Evolutionary conservation across 2,329 filamentous ascomycete species (phyloP).

Genomic region (Plectosphaerella plurivora): DNA sequence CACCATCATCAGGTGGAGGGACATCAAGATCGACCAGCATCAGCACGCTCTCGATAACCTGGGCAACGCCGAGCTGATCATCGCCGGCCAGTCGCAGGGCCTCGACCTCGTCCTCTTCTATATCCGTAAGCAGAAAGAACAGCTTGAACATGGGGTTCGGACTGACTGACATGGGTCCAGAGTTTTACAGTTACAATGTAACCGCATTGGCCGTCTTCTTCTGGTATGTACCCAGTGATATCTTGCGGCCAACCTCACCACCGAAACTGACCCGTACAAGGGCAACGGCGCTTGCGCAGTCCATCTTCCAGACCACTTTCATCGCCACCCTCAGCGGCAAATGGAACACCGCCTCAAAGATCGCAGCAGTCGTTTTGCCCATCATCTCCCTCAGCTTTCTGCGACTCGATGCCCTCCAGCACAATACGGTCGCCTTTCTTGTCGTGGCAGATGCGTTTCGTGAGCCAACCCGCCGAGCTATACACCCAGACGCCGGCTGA

Average conservation of each 20-base stretch:
- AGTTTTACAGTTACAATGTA: constrained; percentile 47
- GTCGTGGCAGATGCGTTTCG: constrained; percentile 1
- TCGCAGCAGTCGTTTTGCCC: neutral
- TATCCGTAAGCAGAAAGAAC: constrained; percentile 32
- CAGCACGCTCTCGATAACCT: constrained; percentile 25
- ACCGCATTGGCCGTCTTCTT: constrained; percentile 39
- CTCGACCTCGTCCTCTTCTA: constrained; percentile 40
- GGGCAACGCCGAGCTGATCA: constrained; percentile 33
- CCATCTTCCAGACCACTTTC: constrained; percentile 3
- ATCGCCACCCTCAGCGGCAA: neutral
- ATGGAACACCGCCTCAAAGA: neutral
- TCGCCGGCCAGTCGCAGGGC: constrained; percentile 35
- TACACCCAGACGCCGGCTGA: neutral
- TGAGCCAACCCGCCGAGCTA: neutral
- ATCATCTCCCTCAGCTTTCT: neutral
- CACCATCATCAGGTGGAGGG: constrained; percentile 31
- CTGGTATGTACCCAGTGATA: constrained; percentile 26
- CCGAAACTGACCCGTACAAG: neutral
- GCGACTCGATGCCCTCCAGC: neutral
- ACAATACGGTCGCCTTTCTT: neutral
- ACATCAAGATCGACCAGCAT: constrained; percentile 33
- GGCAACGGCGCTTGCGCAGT: constrained; percentile 2
- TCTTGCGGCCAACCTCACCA: neutral
- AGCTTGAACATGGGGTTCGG: neutral
- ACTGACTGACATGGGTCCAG: constrained; percentile 18